phyloP scores from a whole-genome alignment of 2,329 filamentous ascomycete genomes.

The Zasmidium angulare region DNA sequence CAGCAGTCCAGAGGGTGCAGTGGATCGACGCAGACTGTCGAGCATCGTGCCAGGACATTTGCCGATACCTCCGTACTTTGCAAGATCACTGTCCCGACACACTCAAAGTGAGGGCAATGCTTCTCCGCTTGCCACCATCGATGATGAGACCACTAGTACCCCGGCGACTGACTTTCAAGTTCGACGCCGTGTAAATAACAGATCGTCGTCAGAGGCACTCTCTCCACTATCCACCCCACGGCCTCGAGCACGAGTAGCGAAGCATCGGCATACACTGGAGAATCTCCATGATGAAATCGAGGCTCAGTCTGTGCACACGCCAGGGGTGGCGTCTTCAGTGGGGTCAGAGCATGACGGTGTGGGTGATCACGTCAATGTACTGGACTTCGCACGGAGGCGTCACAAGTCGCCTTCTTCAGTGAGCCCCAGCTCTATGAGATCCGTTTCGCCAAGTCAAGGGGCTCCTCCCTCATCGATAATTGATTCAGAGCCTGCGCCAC shows the following conservation, averaged over 20 bases:
- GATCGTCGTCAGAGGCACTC: constrained; percentile 24
- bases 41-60: constrained; percentile 15
- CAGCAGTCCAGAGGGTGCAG: constrained; percentile 10
- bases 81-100: constrained; percentile 6
- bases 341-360: background rate
- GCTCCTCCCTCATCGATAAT: background rate
- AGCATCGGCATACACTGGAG: constrained; percentile 7
- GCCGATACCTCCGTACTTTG: constrained; percentile 19
- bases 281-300: constrained; percentile 3
- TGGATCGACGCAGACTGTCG: constrained; percentile 2
- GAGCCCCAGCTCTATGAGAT: background rate
- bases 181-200: constrained; percentile 6
- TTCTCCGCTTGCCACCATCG: constrained; percentile 5
- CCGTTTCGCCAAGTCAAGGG: background rate
- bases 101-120: constrained; percentile 13
- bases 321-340: background rate
- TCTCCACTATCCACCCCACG: constrained; percentile 18
- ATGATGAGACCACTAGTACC: background rate
- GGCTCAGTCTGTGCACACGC: background rate
- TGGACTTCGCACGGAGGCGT: background rate
- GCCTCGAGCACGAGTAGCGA: background rate
- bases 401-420: background rate
- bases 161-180: background rate
- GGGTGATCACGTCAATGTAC: background rate
- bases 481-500: background rate